Evolutionary conservation across 192 early-diverging fungal genomes (phyloP).

Genomic region (Coemansia reversa): DNA sequence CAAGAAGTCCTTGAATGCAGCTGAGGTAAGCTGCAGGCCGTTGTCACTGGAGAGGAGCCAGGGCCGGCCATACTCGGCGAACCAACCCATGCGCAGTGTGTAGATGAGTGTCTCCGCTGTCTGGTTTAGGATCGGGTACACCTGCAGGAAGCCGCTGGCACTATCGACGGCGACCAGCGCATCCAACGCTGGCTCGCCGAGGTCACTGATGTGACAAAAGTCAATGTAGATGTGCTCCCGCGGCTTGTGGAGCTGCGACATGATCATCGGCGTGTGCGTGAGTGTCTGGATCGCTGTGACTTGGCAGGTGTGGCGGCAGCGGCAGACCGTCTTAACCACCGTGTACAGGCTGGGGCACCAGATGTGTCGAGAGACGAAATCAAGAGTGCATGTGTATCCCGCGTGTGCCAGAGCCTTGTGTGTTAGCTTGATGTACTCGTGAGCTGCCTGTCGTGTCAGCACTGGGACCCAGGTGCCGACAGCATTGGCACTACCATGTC

Average conservation of each 20-base stretch:
- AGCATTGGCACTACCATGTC: not conserved
- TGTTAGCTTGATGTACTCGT: not conserved
- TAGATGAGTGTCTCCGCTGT: slow-evolving; percentile 4
- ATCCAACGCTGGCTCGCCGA: slow-evolving; percentile 3
- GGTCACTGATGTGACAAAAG: slow-evolving; percentile 10
- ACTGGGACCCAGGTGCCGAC: slow-evolving; percentile 12
- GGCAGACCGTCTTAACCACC: not conserved
- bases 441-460: not conserved
- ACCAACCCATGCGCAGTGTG: slow-evolving; percentile 8
- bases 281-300: slow-evolving; percentile 7
- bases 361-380: not conserved
- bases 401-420: slow-evolving; percentile 10
- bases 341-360: not conserved
- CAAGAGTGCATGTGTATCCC: not conserved
- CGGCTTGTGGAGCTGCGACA: not conserved
- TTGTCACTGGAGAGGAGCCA: slow-evolving; percentile 23
- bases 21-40: slow-evolving; percentile 6
- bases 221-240: slow-evolving; percentile 31
- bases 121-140: slow-evolving; percentile 1
- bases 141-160: slow-evolving; percentile 12
- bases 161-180: not conserved
- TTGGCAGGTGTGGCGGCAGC: slow-evolving; percentile 17
- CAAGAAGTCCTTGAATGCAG: slow-evolving; percentile 5
- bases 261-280: slow-evolving; percentile 8
- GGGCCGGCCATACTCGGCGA: slow-evolving; percentile 8